Evolutionary conservation across 257 asterid genomes (phyloP).

Genomic region (Solanum stenotomum): DNA sequence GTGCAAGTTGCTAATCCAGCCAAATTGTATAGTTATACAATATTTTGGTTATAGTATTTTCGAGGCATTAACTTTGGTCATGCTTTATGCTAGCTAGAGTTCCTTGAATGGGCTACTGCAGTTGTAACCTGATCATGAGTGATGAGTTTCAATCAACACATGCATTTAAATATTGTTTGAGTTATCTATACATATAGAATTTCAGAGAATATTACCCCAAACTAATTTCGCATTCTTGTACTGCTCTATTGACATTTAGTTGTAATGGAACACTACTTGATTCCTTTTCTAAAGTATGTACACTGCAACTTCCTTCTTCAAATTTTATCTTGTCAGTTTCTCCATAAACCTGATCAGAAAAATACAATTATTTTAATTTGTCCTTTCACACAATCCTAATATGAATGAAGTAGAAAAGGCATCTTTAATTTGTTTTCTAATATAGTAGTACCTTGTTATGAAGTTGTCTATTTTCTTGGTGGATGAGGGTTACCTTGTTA

Average conservation of each 20-base stretch:
- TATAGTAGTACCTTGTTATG: conserved; percentile 40
- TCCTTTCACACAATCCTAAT: background rate
- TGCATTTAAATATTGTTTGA: background rate
- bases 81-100: background rate
- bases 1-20: background rate
- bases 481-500: conserved; percentile 33
- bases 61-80: background rate
- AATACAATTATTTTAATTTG: background rate
- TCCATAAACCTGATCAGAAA: conserved; percentile 27
- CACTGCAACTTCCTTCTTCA: conserved; percentile 8
- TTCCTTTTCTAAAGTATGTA: conserved; percentile 29
- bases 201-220: conserved; percentile 21
- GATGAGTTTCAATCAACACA: background rate
- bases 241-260: background rate
- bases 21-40: background rate
- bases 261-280: background rate
- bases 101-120: background rate
- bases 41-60: background rate
- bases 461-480: conserved; percentile 39
- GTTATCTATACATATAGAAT: background rate
- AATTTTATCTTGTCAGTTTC: conserved; percentile 11
- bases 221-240: conserved; percentile 13
- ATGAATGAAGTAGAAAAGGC: background rate
- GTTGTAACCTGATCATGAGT: background rate
- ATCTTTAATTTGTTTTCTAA: background rate